Percentiles rank a stretch among this genome's conserved stretches.
Evolutionary conservation across 208 protist genomes (phyloP).

Genomic region (Naegleria gruberi): DNA sequence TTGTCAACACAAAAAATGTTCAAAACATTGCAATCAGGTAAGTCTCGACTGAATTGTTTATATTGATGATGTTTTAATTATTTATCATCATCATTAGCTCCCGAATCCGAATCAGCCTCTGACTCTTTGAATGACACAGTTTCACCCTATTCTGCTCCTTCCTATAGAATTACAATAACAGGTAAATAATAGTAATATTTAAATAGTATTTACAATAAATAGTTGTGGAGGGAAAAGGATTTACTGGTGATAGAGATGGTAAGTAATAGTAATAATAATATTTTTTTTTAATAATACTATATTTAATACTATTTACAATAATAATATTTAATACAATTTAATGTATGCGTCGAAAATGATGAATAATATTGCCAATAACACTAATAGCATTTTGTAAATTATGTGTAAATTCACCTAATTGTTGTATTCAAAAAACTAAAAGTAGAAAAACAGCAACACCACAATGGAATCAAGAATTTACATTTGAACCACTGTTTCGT

Average conservation of each 20-base stretch:
- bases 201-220: no score
- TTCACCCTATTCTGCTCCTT: not conserved
- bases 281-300: no score
- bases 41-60: no score
- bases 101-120: not conserved
- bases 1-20: not conserved
- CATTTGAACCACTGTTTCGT: not conserved
- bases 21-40: not conserved
- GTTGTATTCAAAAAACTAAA: not conserved
- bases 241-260: not conserved
- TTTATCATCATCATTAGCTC: no score
- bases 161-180: not conserved
- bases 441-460: not conserved
- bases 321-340: no score
- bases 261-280: not conserved
- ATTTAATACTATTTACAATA: no score
- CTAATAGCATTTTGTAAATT: not conserved
- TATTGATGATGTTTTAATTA: no score
- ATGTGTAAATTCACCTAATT: not conserved
- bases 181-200: not conserved
- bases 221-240: not conserved
- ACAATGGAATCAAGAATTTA: not conserved
- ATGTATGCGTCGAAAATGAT: no score
- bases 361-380: no score
- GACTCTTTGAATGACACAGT: not conserved